Evolutionary conservation across 2,329 filamentous ascomycete species (phyloP).

Genomic region (Aureobasidium vineae): DNA sequence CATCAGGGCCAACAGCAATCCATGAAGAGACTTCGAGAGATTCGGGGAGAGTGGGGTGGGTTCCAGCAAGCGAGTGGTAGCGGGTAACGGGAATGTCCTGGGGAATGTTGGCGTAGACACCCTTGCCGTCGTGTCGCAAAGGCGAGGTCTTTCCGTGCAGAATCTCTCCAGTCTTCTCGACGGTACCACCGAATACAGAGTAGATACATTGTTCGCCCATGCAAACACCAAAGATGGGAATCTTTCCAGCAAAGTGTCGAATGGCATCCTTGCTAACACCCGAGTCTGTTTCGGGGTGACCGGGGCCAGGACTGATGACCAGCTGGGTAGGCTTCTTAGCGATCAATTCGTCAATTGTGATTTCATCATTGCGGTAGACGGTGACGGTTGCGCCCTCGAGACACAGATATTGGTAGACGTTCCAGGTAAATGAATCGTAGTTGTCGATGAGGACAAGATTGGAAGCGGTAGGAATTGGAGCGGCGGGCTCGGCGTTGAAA

Average conservation of each 20-base stretch:
- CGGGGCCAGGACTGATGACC: constrained; percentile 91
- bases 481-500: constrained; percentile 72
- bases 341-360: constrained; percentile 79
- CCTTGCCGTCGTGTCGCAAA: constrained; percentile 82
- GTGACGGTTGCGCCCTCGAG: constrained; percentile 92
- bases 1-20: constrained; percentile 72
- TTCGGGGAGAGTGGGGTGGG: constrained; percentile 78
- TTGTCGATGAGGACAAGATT: constrained; percentile 98
- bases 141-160: constrained; percentile 96
- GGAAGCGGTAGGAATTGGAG: constrained; percentile 72
- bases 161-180: constrained; percentile 92
- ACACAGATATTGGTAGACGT: constrained; percentile 96
- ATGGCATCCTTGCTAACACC: constrained; percentile 93
- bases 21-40: constrained; percentile 89
- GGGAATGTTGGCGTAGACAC: constrained; percentile 80
- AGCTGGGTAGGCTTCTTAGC: constrained; percentile 85
- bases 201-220: constrained; percentile 99
- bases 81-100: constrained; percentile 84
- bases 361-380: constrained; percentile 89
- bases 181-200: constrained; percentile 85
- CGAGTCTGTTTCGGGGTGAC: constrained; percentile 86
- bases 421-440: constrained; percentile 99
- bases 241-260: constrained; percentile 85
- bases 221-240: constrained; percentile 94
- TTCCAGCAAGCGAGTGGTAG: constrained; percentile 95